A percentile compares a stretch with the other conserved stretches of the same genome.
phyloP scores from a whole-genome alignment of 225 moss, liverwort and hornwort species.

The Antitrichia curtipendula region DNA sequence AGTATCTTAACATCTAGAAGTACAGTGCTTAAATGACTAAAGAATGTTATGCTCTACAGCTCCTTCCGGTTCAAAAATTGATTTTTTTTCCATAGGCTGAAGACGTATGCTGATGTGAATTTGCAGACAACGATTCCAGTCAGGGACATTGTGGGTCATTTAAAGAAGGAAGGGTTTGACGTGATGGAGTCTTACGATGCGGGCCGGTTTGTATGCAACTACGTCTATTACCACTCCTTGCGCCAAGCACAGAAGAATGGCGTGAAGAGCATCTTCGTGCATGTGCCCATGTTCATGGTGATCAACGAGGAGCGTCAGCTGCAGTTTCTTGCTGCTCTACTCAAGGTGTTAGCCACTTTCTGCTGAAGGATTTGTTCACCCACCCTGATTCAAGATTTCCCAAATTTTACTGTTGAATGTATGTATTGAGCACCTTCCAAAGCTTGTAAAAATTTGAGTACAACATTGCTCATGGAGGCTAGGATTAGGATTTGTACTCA shows the following conservation, averaged over 20 bases:
- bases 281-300: slow-evolving; percentile 64
- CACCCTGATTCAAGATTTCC: background rate
- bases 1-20: background rate
- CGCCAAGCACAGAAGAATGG: slow-evolving; percentile 46
- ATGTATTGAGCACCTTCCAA: slow-evolving; percentile 6
- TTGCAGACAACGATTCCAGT: slow-evolving; percentile 44
- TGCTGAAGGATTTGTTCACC: background rate
- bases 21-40: background rate
- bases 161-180: slow-evolving; percentile 56
- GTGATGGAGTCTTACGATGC: slow-evolving; percentile 66
- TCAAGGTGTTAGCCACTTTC: slow-evolving; percentile 38
- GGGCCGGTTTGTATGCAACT: slow-evolving; percentile 92
- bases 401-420: background rate
- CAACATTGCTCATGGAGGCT: slow-evolving; percentile 6
- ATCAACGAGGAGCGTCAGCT: slow-evolving; percentile 55
- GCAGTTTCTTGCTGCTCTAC: slow-evolving; percentile 59
- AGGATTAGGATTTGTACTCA: background rate
- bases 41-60: background rate
- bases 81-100: background rate
- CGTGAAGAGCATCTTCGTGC: slow-evolving; percentile 66
- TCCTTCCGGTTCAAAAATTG: background rate
- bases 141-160: slow-evolving; percentile 32
- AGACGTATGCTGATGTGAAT: background rate
- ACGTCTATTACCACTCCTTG: slow-evolving; percentile 85
- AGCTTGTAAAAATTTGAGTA: background rate